Conservation (phyloP, 345 rosid genomes). For the Gynandropsis gynandra region DNA sequence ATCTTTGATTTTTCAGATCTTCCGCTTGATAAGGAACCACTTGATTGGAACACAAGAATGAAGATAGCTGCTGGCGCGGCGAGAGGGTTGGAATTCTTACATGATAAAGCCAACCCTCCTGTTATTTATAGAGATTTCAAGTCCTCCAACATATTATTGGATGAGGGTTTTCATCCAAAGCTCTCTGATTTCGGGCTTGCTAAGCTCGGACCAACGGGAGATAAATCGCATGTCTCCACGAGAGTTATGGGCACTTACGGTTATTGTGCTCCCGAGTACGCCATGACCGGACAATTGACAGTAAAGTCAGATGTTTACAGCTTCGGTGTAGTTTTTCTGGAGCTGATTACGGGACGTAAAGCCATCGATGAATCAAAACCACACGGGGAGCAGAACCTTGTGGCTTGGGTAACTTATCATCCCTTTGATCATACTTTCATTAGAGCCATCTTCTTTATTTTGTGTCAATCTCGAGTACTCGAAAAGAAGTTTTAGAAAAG, state of each 20-base stretch:
- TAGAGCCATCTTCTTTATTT: neutral
- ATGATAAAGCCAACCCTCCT: conserved; percentile 91
- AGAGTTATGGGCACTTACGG: conserved; percentile 99
- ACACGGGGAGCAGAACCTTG: conserved; percentile 92
- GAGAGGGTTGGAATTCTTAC: conserved; percentile 87
- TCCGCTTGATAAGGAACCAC: conserved; percentile 84
- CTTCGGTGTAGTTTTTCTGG: conserved; percentile 89
- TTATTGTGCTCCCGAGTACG: conserved; percentile 98
- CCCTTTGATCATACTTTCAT: neutral
- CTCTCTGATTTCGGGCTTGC: conserved; percentile 98
- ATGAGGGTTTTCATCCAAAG: conserved; percentile 87
- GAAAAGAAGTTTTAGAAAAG: too few species aligned
- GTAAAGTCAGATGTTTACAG: conserved; percentile 95
- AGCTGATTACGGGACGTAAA: conserved; percentile 91
- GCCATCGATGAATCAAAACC: conserved; percentile 83
- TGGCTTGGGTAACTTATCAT: conserved; percentile 63
- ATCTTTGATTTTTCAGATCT: conserved; percentile 41
- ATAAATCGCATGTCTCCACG: conserved; percentile 96
- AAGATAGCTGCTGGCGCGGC: conserved; percentile 99
- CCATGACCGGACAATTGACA: conserved; percentile 98
- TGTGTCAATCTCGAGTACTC: too few species aligned
- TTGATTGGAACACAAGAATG: conserved; percentile 97
- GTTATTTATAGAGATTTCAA: conserved; percentile 96
- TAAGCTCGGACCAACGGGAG: conserved; percentile 95
- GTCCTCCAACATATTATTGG: conserved; percentile 88